Base-by-base conservation (phyloP, 805 yeast species). In the Lipomyces yamadae region DNA sequence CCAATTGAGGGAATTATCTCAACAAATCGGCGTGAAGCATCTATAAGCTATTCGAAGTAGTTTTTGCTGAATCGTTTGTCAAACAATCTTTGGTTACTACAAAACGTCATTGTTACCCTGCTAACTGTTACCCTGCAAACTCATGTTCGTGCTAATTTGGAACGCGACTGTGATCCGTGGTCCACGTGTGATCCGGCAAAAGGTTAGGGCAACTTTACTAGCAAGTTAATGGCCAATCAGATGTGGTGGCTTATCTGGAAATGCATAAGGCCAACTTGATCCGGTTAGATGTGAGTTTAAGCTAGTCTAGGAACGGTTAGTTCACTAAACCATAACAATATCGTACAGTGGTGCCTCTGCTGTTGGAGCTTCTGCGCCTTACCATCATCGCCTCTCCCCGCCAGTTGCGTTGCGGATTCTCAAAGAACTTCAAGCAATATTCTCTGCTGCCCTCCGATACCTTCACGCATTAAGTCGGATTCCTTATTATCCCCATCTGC, bases 301-400 rank as follows among this genome's bases (percentile, higher is more conserved):
- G 48, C 48, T 42, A 42, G 24, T n/a, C 48, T 42, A 4, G 48
- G n/a, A 15, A 5, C 48, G 24, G 48, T 42, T 42, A 42, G 48
- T 15, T 7, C 24, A 15, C 48, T 42, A 42, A 42, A 42, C 48
- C 48, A 42, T n/a, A n/a, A 42, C n/a, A 7, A n/a, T 8, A 24
- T 1, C n/a, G 24, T 15, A 4, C n/a, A 42, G 3, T 15, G 24
- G 48, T 42, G n/a, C 24, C 6, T 42, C 10, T 13, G 48, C 24
- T 42, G 15, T 15, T 8, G 15, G 48, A 42, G 33, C 15, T 18
- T 5, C 34, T 29, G n/a, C 55, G 55, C 34, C 24, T 29, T 34
- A 15, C 55, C 4, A 24, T 32, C 34, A 52, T 52, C 55, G 55
- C 55, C 34, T 29, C 33, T 11, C 55, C 55, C 29, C 30, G 55